Conservation (phyloP, 345 rosid genomes). For the Draba incana region DNA sequence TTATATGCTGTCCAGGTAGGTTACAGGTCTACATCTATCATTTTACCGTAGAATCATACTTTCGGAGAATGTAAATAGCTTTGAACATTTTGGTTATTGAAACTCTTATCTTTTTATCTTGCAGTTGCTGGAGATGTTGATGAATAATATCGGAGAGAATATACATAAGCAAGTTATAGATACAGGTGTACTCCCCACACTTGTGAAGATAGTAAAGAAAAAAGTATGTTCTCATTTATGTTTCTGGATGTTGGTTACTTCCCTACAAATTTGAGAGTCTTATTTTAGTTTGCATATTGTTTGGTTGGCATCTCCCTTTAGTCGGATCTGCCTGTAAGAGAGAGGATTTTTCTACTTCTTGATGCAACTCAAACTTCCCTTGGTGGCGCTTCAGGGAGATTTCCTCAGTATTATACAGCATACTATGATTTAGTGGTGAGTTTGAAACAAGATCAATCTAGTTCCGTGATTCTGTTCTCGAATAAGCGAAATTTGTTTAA, state of each 20-base stretch:
- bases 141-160: slow-evolving; percentile 86
- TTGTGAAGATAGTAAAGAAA: slow-evolving; percentile 92
- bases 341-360: slow-evolving; percentile 88
- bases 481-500: slow-evolving; percentile 1
- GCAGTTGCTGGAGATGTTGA: slow-evolving; percentile 94
- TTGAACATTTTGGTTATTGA: slow-evolving; percentile 8
- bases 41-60: background rate
- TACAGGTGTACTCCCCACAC: slow-evolving; percentile 68
- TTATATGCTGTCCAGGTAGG: slow-evolving; percentile 82
- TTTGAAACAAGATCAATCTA: slow-evolving; percentile 19
- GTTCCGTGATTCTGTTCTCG: slow-evolving; percentile 4
- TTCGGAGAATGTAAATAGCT: background rate
- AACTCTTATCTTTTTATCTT: slow-evolving; percentile 22
- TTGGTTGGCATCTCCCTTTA: slow-evolving; percentile 38
- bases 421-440: slow-evolving; percentile 94
- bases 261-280: slow-evolving; percentile 26
- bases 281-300: slow-evolving; percentile 22
- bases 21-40: slow-evolving; percentile 25
- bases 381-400: slow-evolving; percentile 89
- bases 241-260: background rate
- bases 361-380: slow-evolving; percentile 96
- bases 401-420: slow-evolving; percentile 83
- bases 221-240: slow-evolving; percentile 57
- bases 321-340: slow-evolving; percentile 86
- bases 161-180: slow-evolving; percentile 83